phyloP scores from a whole-genome alignment of 73 alveolate genomes.

The Paramecium primaurelia region DNA sequence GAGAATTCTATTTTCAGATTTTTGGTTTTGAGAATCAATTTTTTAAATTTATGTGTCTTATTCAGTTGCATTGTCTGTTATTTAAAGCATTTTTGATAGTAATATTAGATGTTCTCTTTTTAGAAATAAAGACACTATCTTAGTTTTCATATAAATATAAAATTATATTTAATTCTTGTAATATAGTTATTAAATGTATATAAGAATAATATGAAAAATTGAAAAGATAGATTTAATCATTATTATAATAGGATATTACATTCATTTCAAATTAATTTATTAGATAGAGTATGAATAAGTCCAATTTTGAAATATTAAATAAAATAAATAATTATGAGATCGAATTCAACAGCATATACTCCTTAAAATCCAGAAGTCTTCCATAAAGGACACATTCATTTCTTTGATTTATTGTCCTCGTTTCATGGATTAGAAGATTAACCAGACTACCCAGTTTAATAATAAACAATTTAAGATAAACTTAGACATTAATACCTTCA shows the following conservation, averaged over 20 bases:
- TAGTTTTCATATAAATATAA: not conserved
- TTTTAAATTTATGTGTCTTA: not conserved
- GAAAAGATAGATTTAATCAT: not conserved
- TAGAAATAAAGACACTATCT: not conserved
- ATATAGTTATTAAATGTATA: not conserved
- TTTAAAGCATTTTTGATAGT: not conserved
- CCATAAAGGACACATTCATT: slow-evolving; percentile 58
- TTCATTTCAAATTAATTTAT: not conserved
- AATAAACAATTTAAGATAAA: not conserved
- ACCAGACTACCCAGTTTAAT: slow-evolving; percentile 10
- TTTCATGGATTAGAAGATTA: slow-evolving; percentile 46
- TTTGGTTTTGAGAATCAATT: not conserved
- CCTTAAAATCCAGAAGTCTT: not conserved
- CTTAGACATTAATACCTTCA: slow-evolving; percentile 48
- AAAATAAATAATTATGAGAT: slow-evolving; percentile 3
- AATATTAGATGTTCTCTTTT: slow-evolving; percentile 13
- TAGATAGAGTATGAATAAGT: not conserved
- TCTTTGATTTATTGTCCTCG: slow-evolving; percentile 36
- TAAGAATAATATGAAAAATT: not conserved
- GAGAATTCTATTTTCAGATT: not conserved
- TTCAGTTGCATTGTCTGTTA: not conserved
- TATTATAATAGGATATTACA: not conserved
- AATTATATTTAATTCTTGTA: not conserved
- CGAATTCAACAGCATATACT: not conserved
- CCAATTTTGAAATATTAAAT: not conserved